Evolutionary conservation across 1,139 yeast genomes (phyloP).

Genomic region (Suhomyces bolitotheri): DNA sequence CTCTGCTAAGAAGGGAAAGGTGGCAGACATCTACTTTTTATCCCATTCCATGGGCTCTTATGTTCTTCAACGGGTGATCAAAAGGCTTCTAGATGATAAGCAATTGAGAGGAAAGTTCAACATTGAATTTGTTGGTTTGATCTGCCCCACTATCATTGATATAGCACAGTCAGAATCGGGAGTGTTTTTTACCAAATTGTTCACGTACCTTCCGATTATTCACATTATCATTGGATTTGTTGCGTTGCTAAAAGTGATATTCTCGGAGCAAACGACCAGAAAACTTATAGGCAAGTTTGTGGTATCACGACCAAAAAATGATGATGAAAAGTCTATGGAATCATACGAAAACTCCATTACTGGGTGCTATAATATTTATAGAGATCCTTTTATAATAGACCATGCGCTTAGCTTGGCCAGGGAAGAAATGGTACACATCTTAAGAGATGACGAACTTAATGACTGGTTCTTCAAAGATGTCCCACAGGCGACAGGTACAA

Average conservation of each 20-base stretch:
- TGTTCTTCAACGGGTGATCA: conserved; percentile 52
- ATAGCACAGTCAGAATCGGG: conserved; percentile 58
- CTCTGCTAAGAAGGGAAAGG: conserved; percentile 12
- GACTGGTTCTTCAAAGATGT: conserved; percentile 48
- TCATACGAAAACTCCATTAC: conserved; percentile 40
- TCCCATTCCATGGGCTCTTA: conserved; percentile 68
- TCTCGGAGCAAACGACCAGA: conserved; percentile 23
- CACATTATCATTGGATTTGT: conserved; percentile 25
- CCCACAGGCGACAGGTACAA: conserved; percentile 20
- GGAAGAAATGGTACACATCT: conserved; percentile 56
- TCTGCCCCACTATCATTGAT: conserved; percentile 65
- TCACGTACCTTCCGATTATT: conserved; percentile 36
- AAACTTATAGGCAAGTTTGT: conserved; percentile 24
- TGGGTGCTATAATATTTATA: conserved; percentile 45
- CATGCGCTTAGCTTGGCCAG: conserved; percentile 58
- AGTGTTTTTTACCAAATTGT: conserved; percentile 30
- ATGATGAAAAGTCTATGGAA: conserved; percentile 20
- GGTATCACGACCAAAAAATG: conserved; percentile 24
- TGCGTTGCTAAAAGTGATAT: conserved; percentile 21
- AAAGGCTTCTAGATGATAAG: conserved; percentile 23
- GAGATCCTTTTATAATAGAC: conserved; percentile 41
- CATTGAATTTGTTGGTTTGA: conserved; percentile 51
- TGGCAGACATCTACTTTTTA: conserved; percentile 44
- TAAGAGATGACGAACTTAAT: conserved; percentile 42
- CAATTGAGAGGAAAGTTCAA: conserved; percentile 20